Evolutionary conservation across 2,329 filamentous ascomycete species (phyloP).

Genomic region (Ophiostoma himal-ulmi): DNA sequence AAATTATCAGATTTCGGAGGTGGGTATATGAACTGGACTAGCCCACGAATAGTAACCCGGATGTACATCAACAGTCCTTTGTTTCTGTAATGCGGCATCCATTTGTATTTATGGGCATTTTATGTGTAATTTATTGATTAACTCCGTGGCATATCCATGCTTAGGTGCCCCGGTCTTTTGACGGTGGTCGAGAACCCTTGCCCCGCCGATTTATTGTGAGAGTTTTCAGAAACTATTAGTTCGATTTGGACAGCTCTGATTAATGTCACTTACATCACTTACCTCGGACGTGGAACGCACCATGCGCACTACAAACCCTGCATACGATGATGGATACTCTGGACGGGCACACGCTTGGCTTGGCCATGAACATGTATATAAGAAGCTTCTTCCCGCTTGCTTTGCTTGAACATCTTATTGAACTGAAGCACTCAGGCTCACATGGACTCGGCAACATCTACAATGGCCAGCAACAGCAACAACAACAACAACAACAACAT

Average conservation of each 20-base stretch:
- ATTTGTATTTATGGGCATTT: neutral
- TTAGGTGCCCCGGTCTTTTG: neutral
- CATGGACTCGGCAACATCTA: neutral
- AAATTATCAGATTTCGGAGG: neutral
- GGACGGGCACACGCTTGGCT: neutral
- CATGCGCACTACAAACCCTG: neutral
- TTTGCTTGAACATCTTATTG: neutral
- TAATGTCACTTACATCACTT: neutral
- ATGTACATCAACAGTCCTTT: neutral
- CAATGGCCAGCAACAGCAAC: neutral
- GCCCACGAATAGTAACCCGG: neutral
- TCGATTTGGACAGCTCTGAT: neutral
- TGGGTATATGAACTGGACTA: neutral
- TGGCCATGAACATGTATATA: neutral
- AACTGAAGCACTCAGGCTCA: neutral
- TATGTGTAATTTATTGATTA: neutral
- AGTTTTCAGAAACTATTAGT: neutral
- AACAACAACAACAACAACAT: constrained; percentile 4
- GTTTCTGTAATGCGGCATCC: neutral
- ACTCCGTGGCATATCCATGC: neutral
- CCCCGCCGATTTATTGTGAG: neutral
- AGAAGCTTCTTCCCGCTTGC: neutral
- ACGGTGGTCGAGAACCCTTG: neutral
- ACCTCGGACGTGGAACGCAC: neutral
- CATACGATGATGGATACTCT: neutral